phyloP scores from a whole-genome alignment of 352 stramenopile genomes.

The Globisporangium nunn region DNA sequence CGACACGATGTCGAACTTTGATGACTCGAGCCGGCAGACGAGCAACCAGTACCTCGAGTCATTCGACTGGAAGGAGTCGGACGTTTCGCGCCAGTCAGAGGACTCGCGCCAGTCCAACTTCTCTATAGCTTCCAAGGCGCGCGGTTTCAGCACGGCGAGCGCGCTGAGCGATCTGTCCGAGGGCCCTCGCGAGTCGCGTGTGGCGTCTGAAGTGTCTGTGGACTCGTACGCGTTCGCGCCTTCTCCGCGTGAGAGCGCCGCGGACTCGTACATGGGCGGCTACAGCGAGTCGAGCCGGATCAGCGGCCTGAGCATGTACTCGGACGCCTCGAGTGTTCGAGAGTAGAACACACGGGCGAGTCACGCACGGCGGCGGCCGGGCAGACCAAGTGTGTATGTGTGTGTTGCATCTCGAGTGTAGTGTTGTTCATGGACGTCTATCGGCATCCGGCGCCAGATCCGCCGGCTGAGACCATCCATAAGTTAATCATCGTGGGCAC shows the following conservation, averaged over 20 bases:
- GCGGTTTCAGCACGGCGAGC: constrained; percentile 39
- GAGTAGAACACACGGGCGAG: background rate
- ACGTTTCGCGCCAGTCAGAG: constrained; percentile 19
- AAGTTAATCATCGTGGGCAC: constrained; percentile 3
- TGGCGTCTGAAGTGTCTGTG: constrained; percentile 58
- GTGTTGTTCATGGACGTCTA: background rate
- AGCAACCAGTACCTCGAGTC: constrained; percentile 32
- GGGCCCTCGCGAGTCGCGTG: constrained; percentile 28
- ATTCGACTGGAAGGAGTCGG: constrained; percentile 30
- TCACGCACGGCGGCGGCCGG: too few relatives aligned
- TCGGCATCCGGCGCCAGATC: background rate
- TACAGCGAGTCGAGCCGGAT: constrained; percentile 49
- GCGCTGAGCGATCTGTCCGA: constrained; percentile 35
- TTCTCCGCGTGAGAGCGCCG: constrained; percentile 33
- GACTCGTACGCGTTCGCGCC: constrained; percentile 71
- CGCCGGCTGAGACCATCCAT: background rate
- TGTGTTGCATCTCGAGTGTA: background rate
- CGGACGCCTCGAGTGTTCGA: constrained; percentile 11
- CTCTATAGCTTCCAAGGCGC: constrained; percentile 17
- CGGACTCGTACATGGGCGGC: constrained; percentile 62
- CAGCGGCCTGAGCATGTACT: constrained; percentile 45
- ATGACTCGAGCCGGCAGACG: constrained; percentile 34
- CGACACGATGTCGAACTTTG: constrained; percentile 48
- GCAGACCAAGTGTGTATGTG: background rate
- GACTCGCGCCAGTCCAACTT: constrained; percentile 21